Base-by-base conservation (phyloP, 495 filamentous ascomycete genomes). In the Friedmanniomyces simplex region DNA sequence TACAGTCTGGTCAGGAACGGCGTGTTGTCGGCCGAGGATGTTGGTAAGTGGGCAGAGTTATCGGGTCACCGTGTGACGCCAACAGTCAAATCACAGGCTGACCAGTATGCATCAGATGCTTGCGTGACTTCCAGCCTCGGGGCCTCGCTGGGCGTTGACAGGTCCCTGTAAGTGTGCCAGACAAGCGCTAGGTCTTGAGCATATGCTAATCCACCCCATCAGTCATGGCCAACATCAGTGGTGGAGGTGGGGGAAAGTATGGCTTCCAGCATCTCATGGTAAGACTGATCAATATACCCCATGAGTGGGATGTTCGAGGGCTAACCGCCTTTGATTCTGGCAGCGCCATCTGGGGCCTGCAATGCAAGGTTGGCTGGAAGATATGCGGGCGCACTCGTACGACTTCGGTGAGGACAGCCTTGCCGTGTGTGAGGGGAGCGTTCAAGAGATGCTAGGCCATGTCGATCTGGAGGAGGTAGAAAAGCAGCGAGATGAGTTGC, bases 201-300 rank as follows among this genome's bases (percentile, higher is more conserved):
- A n/a, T n/a, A n/a, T n/a, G n/a, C n/a, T n/a, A n/a, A n/a, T n/a
- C n/a, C n/a, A n/a, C n/a, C n/a, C n/a, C n/a, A n/a, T 16, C 34
- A 32, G 55, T 45, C 34, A 59, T 63, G 60, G 43, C 13, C 8
- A 43, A 50, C 32, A 50, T 45, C 25, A 26, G 61, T 39, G 59
- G 59, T 2, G 59, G 63, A 18, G 59, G 59, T n/a, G 63, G 59
- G 21, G 50, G 53, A 43, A 41, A 24, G 1, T 54, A 51, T 21
- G 63, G 63, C 37, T 65, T 65, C 52, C 22, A 45, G 7, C 63
- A 57, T n/a, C n/a, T n/a, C 32, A 24, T 62, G 20, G 46, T 55
- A 14, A 54, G 58, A n/a, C n/a, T n/a, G n/a, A n/a, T n/a, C n/a
- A n/a, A n/a, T n/a, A n/a, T n/a, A n/a, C n/a, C n/a, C n/a, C n/a